Percentiles rank a stretch among this genome's conserved stretches.
phyloP scores from a whole-genome alignment of 169 alveolate genomes.

The Cryptosporidium sp. region DNA sequence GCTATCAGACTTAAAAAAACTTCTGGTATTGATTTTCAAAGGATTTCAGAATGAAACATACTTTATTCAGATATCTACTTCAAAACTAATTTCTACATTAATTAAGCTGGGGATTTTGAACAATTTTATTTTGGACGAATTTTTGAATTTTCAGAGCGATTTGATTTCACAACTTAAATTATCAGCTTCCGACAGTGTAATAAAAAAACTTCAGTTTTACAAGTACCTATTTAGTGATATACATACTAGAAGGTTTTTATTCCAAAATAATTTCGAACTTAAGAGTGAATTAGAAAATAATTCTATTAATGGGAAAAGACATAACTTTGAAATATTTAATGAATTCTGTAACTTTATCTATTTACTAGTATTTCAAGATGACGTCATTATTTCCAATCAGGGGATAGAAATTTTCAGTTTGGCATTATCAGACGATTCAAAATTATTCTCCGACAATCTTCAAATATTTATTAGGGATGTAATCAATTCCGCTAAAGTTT shows the following conservation, averaged over 20 bases:
- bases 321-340: background rate
- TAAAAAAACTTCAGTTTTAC: constrained; percentile 15
- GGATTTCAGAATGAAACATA: constrained; percentile 30
- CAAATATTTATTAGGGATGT: background rate
- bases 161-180: background rate
- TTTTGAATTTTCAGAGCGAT: constrained; percentile 4
- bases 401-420: constrained; percentile 36
- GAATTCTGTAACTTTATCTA: background rate
- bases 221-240: constrained; percentile 20
- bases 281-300: background rate
- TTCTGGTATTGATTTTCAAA: constrained; percentile 8
- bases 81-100: constrained; percentile 5
- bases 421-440: background rate
- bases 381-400: constrained; percentile 6
- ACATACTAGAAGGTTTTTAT: background rate
- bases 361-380: background rate
- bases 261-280: background rate
- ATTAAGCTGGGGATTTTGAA: background rate
- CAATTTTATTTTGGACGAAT: constrained; percentile 2
- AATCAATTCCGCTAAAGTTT: background rate
- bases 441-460: background rate
- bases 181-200: background rate
- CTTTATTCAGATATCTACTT: constrained; percentile 6
- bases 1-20: constrained; percentile 4
- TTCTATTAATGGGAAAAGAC: background rate